Evolutionary conservation across 768 basidiomycete species (phyloP), one percentile per base, ranked within the genome.

Genomic region (Pisolithus tinctorius): DNA sequence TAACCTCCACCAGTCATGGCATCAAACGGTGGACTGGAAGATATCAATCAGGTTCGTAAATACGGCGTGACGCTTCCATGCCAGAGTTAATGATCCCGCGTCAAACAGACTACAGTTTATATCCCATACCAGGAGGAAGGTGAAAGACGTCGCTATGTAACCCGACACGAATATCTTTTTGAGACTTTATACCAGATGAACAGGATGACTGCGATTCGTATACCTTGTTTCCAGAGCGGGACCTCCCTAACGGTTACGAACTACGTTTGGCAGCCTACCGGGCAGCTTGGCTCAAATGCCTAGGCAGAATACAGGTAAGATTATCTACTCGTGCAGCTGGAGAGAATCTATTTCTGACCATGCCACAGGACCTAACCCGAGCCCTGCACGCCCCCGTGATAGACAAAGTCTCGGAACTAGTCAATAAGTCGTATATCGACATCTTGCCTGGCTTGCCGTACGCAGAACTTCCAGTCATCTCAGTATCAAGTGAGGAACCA

Each of bases 381-480:
- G 62, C 69, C 1, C 59, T 86, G 11, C 75, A 84, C 55, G 69
- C 64, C 0, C 76, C 81, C 0, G 68, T 81, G 8, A 75, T 77
- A 4, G 62, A 69, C 4, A 68, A 67, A 11, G 69, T 86, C 13
- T 65, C 73, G 5, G 55, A 73, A 1, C 60, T 74, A 45, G 71
- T 86, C 13, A 57, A 65, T 29, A 60, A 56, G 3, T 74, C 81
- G 6, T 79, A 83, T 55, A 57, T 60, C 0, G 65, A 74, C 46
- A 56, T 68, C 10, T 65, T 85, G 0, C 76, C 77, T 7, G 79
- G 80, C 3, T 63, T 84, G n/a, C 83, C 84, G 0, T 76, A 76
- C 45, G 55, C 71, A 4, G 85, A 88, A 58, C 60, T 87, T 6
- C 83, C 84, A 3, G 76, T 81, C 5, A 70, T 85, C 46, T 70